Base-by-base conservation (phyloP, 768 basidiomycete genomes). In the Dictyophora rubrovolvata region DNA sequence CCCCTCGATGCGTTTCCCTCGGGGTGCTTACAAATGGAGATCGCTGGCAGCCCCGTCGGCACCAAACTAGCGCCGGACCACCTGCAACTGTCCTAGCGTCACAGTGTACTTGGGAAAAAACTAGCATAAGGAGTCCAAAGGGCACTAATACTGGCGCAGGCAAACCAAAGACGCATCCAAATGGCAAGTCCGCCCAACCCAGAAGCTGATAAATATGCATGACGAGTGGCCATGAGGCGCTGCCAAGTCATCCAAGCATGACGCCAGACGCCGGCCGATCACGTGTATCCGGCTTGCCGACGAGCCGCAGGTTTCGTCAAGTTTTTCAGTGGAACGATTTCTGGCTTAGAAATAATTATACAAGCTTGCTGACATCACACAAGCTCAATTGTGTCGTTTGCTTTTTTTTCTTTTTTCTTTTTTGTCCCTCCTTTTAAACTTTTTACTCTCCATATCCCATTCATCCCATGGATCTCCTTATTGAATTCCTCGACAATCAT, bases 391-490 rank as follows among this genome's bases (percentile, higher is more conserved):
- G 14, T 9, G 14, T 12, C n/a, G n/a, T 14, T 9, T n/a, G 42
- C 42, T 42, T 12, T 2, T 42, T 42, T 42, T 42, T 42, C 10
- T 42, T 42, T 42, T 28, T 28, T 28, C 28, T 28, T 28, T 28
- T 28, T 42, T 42, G 42, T 42, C 42, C n/a, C 12, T n/a, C n/a
- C n/a, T 42, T 42, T 14, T 12, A 42, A 14, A 2, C 42, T n/a
- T 42, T 42, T 42, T 9, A 12, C 10, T 42, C 11, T 42, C 42
- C 12, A 28, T 7, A 28, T 28, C 28, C 28, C n/a, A 14, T 42
- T 42, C n/a, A 42, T 42, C 2, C 42, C 42, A 97, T 97, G 94
- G 94, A 97, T 75, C 69, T 89, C 69, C 74, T 93, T n/a, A 82
- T 97, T 53, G 60, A 75, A 62, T 50, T 85, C 62, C 77, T 77